A percentile compares a stretch with the other conserved stretches of the same genome.
Evolutionary conservation across 495 filamentous ascomycete genomes (phyloP).

Genomic region (Pyrenopolyporus hunteri): DNA sequence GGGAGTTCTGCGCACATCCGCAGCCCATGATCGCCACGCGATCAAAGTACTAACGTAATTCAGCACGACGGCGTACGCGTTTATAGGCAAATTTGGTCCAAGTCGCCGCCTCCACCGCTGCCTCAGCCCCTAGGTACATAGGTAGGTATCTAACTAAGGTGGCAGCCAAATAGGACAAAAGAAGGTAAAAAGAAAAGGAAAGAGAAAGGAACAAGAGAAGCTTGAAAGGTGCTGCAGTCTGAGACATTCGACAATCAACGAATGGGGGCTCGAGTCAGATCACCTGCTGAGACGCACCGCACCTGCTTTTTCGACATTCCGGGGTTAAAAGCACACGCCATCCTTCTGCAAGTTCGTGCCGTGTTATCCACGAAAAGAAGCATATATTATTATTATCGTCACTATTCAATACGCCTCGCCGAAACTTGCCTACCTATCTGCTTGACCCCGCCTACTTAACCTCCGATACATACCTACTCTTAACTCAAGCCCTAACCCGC

Average conservation of each 20-base stretch:
- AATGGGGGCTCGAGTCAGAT: conserved; percentile 3
- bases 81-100: neutral
- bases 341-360: conserved; percentile 1
- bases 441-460: neutral
- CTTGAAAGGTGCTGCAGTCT: neutral
- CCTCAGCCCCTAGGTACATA: conserved; percentile 3
- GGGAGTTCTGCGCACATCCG: conserved; percentile 8
- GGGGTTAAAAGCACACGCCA: conserved; percentile 12
- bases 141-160: neutral
- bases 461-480: neutral
- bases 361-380: neutral
- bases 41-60: conserved; percentile 17
- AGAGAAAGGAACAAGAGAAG: neutral
- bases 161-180: neutral
- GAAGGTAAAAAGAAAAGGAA: neutral
- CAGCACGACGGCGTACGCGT: conserved; percentile 7
- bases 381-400: neutral
- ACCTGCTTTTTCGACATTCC: conserved; percentile 4
- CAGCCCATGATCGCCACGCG: conserved; percentile 16
- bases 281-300: conserved; percentile 1
- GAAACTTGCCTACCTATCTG: neutral
- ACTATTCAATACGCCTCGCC: neutral
- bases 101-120: too few species aligned
- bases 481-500: neutral
- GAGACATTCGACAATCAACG: conserved; percentile 15